A percentile compares a stretch with the other conserved stretches of the same genome.
Conservation (phyloP, 1,284 basidiomycete genomes). For the Inonotus obliquus region DNA sequence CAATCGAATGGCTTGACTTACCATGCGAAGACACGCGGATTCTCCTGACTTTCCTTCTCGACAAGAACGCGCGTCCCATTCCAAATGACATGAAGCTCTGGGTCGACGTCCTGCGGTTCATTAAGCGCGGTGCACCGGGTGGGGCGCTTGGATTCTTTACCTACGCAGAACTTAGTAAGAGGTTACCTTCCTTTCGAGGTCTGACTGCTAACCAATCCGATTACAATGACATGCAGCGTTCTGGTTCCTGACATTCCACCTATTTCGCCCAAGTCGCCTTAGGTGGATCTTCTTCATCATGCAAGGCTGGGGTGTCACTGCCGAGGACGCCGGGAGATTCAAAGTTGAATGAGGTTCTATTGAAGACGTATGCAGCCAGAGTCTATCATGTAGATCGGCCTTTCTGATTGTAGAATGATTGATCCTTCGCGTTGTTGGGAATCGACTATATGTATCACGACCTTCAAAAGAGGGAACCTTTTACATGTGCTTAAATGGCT, state of each 20-base stretch:
- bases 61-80: slow-evolving; percentile 44
- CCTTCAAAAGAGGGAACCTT: too few relatives aligned
- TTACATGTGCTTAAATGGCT: too few relatives aligned
- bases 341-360: slow-evolving; percentile 8
- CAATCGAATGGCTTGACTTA: neutral
- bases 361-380: neutral
- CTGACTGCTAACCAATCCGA: slow-evolving; percentile 1
- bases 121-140: slow-evolving; percentile 51
- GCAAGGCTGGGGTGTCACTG: slow-evolving; percentile 42
- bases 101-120: slow-evolving; percentile 56
- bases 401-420: too few relatives aligned
- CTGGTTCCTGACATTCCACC: slow-evolving; percentile 46
- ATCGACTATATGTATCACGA: too few relatives aligned
- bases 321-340: neutral
- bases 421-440: too few relatives aligned
- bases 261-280: slow-evolving; percentile 41
- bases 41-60: slow-evolving; percentile 53
- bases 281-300: slow-evolving; percentile 46
- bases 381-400: too few relatives aligned
- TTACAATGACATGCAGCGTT: slow-evolving; percentile 30
- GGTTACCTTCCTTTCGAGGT: neutral
- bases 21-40: slow-evolving; percentile 44
- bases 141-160: slow-evolving; percentile 61
- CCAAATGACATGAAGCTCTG: slow-evolving; percentile 59
- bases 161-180: slow-evolving; percentile 54